Conservation (phyloP, 2,329 filamentous ascomycete genomes). For the Aspergillus brasiliensis region DNA sequence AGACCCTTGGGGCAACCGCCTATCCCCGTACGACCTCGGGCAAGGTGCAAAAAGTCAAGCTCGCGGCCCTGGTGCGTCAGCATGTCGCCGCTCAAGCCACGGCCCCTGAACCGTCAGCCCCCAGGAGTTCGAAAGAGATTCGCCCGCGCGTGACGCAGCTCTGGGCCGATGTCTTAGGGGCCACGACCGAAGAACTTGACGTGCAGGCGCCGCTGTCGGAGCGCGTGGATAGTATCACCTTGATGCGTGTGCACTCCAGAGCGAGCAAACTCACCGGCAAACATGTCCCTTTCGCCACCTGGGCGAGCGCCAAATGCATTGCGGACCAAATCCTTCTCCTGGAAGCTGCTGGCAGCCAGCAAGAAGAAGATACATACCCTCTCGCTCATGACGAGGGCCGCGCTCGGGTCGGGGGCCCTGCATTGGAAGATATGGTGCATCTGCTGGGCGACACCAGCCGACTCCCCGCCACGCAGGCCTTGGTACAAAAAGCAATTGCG, state of each 20-base stretch:
- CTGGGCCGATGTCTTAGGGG: neutral
- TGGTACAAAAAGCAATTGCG: neutral
- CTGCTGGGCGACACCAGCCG: neutral
- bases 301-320: neutral
- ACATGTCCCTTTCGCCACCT: neutral
- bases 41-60: neutral
- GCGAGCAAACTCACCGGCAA: neutral
- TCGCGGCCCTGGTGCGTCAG: neutral
- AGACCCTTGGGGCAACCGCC: neutral
- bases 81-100: neutral
- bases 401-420: neutral
- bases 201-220: neutral
- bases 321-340: neutral
- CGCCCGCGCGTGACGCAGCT: neutral
- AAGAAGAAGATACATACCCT: neutral
- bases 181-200: neutral
- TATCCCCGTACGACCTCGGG: neutral
- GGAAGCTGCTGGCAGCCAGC: neutral
- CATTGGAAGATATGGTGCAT: neutral
- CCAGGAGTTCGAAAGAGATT: neutral
- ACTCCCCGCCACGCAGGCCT: neutral
- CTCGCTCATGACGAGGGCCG: neutral
- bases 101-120: no score
- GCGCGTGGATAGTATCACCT: neutral
- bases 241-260: neutral